These are phyloP conservation scores for Fraxinus paxiana DNA, from an alignment of 305 asterid genomes.

Conservation along the genomic window DNA sequence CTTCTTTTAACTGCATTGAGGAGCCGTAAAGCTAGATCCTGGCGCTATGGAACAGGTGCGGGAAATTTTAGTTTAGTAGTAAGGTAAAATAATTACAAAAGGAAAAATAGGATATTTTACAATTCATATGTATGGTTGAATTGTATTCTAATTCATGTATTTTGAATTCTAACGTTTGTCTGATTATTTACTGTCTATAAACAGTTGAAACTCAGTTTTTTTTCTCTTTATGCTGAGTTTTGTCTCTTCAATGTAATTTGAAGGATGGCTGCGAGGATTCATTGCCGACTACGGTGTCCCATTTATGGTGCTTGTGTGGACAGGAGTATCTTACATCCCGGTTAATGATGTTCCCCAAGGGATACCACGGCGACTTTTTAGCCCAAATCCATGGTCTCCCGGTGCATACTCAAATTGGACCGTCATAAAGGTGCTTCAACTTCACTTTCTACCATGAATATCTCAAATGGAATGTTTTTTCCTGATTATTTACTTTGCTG, in stretches of 20 bases:
- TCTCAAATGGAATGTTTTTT: not conserved
- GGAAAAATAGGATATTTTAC: not conserved
- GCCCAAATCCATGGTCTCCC: constrained; percentile 96
- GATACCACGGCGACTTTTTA: constrained; percentile 80
- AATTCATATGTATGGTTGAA: constrained; percentile 7
- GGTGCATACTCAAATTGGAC: constrained; percentile 97
- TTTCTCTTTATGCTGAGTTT: not conserved
- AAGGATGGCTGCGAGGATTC: constrained; percentile 87
- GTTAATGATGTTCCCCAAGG: constrained; percentile 64
- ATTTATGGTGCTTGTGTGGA: constrained; percentile 85
- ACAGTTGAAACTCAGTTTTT: not conserved
- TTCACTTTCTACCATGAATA: not conserved
- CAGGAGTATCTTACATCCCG: constrained; percentile 82
- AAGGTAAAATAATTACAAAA: not conserved
- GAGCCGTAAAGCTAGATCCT: constrained; percentile 86
- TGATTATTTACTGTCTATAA: not conserved
- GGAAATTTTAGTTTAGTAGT: not conserved
- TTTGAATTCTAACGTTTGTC: not conserved
- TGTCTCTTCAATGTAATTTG: constrained; percentile 22
- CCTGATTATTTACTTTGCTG: not conserved
- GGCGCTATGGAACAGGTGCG: constrained; percentile 94
- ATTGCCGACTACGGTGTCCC: constrained; percentile 97
- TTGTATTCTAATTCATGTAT: not conserved
- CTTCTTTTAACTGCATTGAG: constrained; percentile 75
- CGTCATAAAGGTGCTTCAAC: constrained; percentile 62